Conservation (phyloP, 108 stramenopile species). For the Schizochytrium sp. region DNA sequence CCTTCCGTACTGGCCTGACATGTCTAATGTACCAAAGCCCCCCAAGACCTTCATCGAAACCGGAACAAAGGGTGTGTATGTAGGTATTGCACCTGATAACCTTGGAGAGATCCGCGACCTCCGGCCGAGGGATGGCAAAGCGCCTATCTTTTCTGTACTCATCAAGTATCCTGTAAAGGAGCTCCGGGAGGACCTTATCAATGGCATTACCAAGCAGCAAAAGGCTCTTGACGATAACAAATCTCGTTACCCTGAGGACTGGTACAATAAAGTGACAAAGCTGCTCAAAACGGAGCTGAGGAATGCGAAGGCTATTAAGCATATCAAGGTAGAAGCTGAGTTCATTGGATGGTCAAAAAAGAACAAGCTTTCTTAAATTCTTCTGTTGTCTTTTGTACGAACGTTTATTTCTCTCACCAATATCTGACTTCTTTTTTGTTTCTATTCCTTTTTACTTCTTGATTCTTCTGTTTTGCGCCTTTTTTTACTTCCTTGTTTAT, state of each 20-base stretch:
- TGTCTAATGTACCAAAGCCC: conserved; percentile 3
- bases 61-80: conserved; percentile 33
- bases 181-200: conserved; percentile 35
- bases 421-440: neutral
- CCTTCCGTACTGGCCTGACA: conserved; percentile 38
- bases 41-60: conserved; percentile 39
- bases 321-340: neutral
- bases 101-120: conserved; percentile 23
- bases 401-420: neutral
- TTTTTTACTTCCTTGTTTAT: neutral
- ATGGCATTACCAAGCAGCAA: conserved; percentile 5
- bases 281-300: neutral
- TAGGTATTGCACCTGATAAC: conserved; percentile 7
- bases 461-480: neutral
- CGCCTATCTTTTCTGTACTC: conserved; percentile 47
- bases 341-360: neutral
- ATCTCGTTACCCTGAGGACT: neutral
- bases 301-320: neutral
- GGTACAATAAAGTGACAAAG: neutral
- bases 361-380: neutral
- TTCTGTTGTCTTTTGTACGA: no score
- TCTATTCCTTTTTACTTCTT: neutral
- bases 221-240: conserved; percentile 43
- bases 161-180: conserved; percentile 31
- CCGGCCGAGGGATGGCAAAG: conserved; percentile 16